Evolutionary conservation across 768 basidiomycete genomes (phyloP).

Genomic region (Paxillus involutus): DNA sequence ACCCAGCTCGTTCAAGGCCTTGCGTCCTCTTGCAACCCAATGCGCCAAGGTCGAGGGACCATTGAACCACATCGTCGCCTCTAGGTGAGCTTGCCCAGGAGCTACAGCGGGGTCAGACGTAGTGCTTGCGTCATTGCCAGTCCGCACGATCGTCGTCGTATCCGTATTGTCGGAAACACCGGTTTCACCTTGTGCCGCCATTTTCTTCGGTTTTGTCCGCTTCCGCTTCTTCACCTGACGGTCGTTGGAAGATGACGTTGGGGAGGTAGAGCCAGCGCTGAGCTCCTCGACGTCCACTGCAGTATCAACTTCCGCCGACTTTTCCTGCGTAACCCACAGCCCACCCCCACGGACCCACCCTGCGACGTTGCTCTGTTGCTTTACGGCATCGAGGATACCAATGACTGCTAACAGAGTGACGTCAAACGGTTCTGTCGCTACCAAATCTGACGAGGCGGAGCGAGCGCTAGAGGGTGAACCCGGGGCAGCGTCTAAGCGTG

Average conservation of each 20-base stretch:
- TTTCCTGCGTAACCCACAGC: constrained; percentile 27
- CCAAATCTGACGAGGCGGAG: not conserved
- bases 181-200: not conserved
- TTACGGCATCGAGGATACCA: constrained; percentile 62
- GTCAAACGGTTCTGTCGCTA: constrained; percentile 39
- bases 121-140: constrained; percentile 16
- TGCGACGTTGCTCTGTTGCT: constrained; percentile 61
- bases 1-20: constrained; percentile 46
- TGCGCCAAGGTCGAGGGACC: constrained; percentile 37
- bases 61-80: constrained; percentile 52
- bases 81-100: constrained; percentile 4
- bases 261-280: not conserved
- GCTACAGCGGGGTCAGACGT: constrained; percentile 5
- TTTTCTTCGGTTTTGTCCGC: not conserved
- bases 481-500: constrained; percentile 1
- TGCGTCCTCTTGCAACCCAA: constrained; percentile 56
- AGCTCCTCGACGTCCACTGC: not conserved
- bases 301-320: not conserved
- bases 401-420: constrained; percentile 59
- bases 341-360: constrained; percentile 66
- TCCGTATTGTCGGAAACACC: not conserved
- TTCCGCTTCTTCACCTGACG: not conserved
- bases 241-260: not conserved
- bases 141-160: not conserved
- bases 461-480: not conserved